Evolutionary conservation across 2,329 filamentous ascomycete species (phyloP).

Genomic region (Penicillium thymicola): DNA sequence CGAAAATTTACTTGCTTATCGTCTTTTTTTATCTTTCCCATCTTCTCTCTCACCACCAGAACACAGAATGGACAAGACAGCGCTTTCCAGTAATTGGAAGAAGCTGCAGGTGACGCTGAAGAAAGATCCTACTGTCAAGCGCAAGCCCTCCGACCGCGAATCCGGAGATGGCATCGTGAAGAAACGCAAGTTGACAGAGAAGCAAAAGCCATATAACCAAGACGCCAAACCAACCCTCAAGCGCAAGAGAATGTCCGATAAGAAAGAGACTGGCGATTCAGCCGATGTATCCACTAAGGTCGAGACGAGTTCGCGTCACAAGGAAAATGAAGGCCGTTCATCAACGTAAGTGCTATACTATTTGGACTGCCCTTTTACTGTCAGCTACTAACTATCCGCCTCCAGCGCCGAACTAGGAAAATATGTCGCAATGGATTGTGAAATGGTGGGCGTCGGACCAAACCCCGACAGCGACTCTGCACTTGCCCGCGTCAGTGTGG

Average conservation of each 20-base stretch:
- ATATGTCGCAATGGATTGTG: constrained; percentile 91
- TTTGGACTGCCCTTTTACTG: not conserved
- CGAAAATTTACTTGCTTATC: constrained; percentile 14
- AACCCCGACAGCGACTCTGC: constrained; percentile 65
- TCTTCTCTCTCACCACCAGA: constrained; percentile 10
- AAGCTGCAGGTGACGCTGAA: constrained; percentile 48
- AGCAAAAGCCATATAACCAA: constrained; percentile 18
- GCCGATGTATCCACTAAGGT: constrained; percentile 48
- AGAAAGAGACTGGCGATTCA: constrained; percentile 39
- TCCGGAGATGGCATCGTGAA: constrained; percentile 31
- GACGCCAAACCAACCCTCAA: constrained; percentile 18
- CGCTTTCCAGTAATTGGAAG: constrained; percentile 51
- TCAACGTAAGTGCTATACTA: constrained; percentile 34
- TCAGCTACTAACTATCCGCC: constrained; percentile 28
- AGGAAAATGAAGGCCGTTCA: constrained; percentile 63
- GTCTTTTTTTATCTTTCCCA: constrained; percentile 8
- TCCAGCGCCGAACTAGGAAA: constrained; percentile 69
- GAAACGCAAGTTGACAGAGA: constrained; percentile 32
- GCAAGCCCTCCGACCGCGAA: constrained; percentile 34
- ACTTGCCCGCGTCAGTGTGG: constrained; percentile 81
- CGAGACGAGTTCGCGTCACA: constrained; percentile 42
- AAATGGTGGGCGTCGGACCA: constrained; percentile 85
- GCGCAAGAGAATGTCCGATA: constrained; percentile 35
- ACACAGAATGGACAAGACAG: constrained; percentile 43
- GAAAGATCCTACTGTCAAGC: constrained; percentile 31